Percentiles rank a stretch among this genome's conserved stretches.
phyloP scores from a whole-genome alignment of 768 basidiomycete species.

The Kwoniella heveanensis region DNA sequence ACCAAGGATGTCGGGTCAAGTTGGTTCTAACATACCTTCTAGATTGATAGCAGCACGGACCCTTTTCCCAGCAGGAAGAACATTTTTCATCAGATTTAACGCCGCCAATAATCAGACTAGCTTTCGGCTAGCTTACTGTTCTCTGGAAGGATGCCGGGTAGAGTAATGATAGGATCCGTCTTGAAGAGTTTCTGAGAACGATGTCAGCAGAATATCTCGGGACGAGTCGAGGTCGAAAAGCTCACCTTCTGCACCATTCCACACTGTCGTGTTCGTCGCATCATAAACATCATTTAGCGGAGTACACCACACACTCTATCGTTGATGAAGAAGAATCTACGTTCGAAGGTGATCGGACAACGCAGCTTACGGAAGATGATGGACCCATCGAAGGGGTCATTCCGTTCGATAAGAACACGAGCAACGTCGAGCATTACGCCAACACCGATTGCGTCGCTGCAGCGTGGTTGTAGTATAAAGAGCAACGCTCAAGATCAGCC shows the following conservation, averaged over 20 bases:
- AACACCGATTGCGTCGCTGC: slow-evolving; percentile 80
- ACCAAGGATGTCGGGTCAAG: too few relatives aligned
- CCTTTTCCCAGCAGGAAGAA: slow-evolving; percentile 54
- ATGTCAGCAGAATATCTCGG: slow-evolving; percentile 7
- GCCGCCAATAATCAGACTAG: too few relatives aligned
- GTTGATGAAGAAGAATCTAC: too few relatives aligned
- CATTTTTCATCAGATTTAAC: too few relatives aligned
- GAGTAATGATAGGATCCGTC: slow-evolving; percentile 92
- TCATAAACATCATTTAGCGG: background rate
- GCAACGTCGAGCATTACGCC: slow-evolving; percentile 91
- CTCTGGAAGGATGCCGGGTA: slow-evolving; percentile 75
- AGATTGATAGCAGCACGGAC: slow-evolving; percentile 86
- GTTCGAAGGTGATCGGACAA: too few relatives aligned
- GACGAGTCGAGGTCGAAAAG: too few relatives aligned
- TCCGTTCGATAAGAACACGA: slow-evolving; percentile 69
- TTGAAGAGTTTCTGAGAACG: slow-evolving; percentile 79
- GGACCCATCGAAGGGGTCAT: slow-evolving; percentile 72
- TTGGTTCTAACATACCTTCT: slow-evolving; percentile 64
- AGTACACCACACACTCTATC: too few relatives aligned
- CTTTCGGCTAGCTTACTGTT: slow-evolving; percentile 72
- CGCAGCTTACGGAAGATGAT: slow-evolving; percentile 80
- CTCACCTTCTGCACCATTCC: slow-evolving; percentile 79
- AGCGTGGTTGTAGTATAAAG: too few relatives aligned
- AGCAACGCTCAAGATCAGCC: background rate
- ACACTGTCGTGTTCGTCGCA: slow-evolving; percentile 63